phyloP scores from a whole-genome alignment of 2,329 filamentous ascomycete species.

The Aureobasidium leucospermi region DNA sequence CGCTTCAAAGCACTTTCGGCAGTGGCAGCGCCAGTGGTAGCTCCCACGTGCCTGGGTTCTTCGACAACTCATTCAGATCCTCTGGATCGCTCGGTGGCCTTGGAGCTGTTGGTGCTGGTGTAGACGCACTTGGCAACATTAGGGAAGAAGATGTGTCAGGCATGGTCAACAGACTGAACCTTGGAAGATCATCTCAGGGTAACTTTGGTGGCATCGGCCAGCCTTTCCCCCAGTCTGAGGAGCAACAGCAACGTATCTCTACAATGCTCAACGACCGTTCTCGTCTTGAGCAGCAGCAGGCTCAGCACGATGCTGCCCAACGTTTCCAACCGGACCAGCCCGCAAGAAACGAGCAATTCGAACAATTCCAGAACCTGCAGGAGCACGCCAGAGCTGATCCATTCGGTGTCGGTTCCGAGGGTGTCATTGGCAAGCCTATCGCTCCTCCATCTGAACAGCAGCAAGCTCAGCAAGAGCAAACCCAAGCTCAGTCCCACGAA shows the following conservation, averaged over 20 bases:
- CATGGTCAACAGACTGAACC: constrained; percentile 58
- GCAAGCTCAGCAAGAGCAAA: constrained; percentile 21
- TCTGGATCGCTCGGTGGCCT: constrained; percentile 28
- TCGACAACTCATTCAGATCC: constrained; percentile 52
- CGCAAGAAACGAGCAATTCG: constrained; percentile 56
- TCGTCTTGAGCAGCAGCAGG: constrained; percentile 54
- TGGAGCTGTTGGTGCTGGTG: constrained; percentile 38
- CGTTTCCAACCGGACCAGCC: constrained; percentile 41
- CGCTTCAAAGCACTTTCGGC: constrained; percentile 38
- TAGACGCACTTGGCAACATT: constrained; percentile 38
- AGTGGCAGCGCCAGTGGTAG: constrained; percentile 15
- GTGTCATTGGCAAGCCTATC: constrained; percentile 29
- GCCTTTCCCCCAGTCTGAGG: constrained; percentile 36
- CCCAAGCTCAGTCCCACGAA: background rate
- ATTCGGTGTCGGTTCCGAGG: constrained; percentile 22
- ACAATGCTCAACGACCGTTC: constrained; percentile 55
- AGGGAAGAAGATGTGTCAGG: constrained; percentile 65
- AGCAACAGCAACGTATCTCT: constrained; percentile 45
- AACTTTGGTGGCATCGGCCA: constrained; percentile 40
- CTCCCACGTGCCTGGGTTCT: constrained; percentile 53
- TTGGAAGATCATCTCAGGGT: constrained; percentile 41
- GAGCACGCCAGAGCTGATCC: constrained; percentile 26
- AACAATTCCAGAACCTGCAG: constrained; percentile 76
- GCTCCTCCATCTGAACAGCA: constrained; percentile 14
- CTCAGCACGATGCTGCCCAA: constrained; percentile 43